phyloP scores from a whole-genome alignment of 2,329 filamentous ascomycete genomes.

The Zarea fungicola region DNA sequence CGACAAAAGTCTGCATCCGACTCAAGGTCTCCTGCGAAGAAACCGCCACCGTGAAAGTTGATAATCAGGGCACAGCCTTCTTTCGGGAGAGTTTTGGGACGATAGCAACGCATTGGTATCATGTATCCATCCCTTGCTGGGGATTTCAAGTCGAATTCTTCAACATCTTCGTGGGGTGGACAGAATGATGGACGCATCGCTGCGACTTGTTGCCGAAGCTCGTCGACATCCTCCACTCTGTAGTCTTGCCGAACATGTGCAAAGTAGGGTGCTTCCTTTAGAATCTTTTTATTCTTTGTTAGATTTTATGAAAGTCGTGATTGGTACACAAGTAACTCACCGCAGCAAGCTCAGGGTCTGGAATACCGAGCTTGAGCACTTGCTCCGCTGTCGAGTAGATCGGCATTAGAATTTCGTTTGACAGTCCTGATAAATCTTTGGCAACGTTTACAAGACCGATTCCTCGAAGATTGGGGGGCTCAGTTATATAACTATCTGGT shows the following conservation, averaged over 20 bases:
- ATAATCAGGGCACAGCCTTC: background rate
- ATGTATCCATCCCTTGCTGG: background rate
- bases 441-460: too few species aligned
- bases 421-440: too few species aligned
- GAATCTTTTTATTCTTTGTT: too few species aligned
- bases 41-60: background rate
- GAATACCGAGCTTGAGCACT: background rate
- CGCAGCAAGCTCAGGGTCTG: background rate
- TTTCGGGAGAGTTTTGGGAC: background rate
- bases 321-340: background rate
- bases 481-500: too few species aligned
- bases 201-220: background rate
- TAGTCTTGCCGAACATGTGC: background rate
- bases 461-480: too few species aligned
- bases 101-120: background rate
- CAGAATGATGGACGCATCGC: background rate
- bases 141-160: background rate
- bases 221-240: background rate
- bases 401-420: too few species aligned
- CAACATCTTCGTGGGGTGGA: background rate
- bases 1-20: background rate
- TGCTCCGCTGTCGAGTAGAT: too few species aligned
- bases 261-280: too few species aligned
- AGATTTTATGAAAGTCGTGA: background rate
- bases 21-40: background rate